These are phyloP conservation scores for Friedmanniomyces endolithicus DNA, from an alignment of 495 filamentous ascomycete species.

Conservation along the genomic window DNA sequence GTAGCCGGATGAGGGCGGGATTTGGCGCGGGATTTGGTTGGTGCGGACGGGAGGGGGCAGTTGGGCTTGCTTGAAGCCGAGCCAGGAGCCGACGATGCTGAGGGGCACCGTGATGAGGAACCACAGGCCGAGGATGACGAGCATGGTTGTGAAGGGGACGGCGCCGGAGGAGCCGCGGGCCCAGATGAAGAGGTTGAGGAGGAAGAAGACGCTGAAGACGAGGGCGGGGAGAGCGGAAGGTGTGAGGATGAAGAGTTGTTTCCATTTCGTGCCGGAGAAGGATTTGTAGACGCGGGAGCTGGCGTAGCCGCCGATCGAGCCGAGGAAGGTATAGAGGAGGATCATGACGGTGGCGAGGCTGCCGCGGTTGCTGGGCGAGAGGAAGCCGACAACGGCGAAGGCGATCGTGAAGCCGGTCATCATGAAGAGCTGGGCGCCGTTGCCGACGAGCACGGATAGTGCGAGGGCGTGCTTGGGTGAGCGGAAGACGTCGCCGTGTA, in stretches of 20 bases:
- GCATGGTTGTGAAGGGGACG: slow-evolving; percentile 93
- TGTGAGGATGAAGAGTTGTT: slow-evolving; percentile 79
- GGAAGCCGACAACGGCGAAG: slow-evolving; percentile 86
- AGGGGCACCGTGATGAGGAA: slow-evolving; percentile 90
- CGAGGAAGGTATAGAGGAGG: slow-evolving; percentile 81
- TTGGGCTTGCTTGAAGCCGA: slow-evolving; percentile 62
- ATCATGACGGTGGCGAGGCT: slow-evolving; percentile 85
- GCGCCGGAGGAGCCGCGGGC: slow-evolving; percentile 79
- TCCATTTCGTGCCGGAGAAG: slow-evolving; percentile 85
- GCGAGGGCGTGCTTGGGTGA: slow-evolving; percentile 70
- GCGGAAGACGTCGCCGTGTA: slow-evolving; percentile 95
- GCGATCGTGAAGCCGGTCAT: slow-evolving; percentile 90
- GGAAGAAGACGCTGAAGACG: slow-evolving; percentile 81
- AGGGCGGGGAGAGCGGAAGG: slow-evolving; percentile 75
- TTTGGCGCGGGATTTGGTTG: slow-evolving; percentile 96
- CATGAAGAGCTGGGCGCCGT: slow-evolving; percentile 90
- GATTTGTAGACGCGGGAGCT: slow-evolving; percentile 85
- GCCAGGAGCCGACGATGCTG: slow-evolving; percentile 80
- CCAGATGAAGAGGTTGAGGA: slow-evolving; percentile 93
- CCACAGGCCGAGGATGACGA: slow-evolving; percentile 86
- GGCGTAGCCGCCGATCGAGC: slow-evolving; percentile 83
- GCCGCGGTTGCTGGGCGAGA: slow-evolving; percentile 88
- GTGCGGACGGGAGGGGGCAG: slow-evolving; percentile 75
- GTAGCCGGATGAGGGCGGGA: slow-evolving; percentile 69
- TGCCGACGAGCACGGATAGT: slow-evolving; percentile 79